Percentiles rank a stretch among this genome's conserved stretches.
Conservation (phyloP, 495 filamentous ascomycete species). For the Penicillium robsamsonii region DNA sequence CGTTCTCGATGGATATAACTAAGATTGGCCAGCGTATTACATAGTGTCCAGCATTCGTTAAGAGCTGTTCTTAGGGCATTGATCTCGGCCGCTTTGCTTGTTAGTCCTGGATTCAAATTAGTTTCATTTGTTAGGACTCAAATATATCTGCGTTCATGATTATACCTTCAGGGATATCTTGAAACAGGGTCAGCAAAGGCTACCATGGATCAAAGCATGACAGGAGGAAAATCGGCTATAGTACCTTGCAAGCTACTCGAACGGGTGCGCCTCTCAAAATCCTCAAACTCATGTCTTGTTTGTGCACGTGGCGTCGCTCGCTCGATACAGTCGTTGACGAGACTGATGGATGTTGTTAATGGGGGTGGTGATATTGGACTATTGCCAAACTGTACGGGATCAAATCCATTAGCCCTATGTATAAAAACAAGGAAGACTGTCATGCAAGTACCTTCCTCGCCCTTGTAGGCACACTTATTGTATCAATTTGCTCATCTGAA, state of each 20-base stretch:
- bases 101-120: conserved; percentile 24
- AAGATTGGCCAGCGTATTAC: conserved; percentile 82
- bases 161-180: conserved; percentile 49
- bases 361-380: conserved; percentile 60
- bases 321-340: conserved; percentile 61
- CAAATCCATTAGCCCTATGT: conserved; percentile 9
- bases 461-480: conserved; percentile 18
- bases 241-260: conserved; percentile 73
- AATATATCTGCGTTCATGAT: not conserved
- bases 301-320: conserved; percentile 79
- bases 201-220: conserved; percentile 6
- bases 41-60: conserved; percentile 90
- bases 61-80: conserved; percentile 71
- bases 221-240: conserved; percentile 15
- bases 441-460: conserved; percentile 19
- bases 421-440: not conserved
- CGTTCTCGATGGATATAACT: conserved; percentile 81
- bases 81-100: conserved; percentile 62
- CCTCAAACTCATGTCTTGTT: conserved; percentile 68
- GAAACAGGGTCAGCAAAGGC: conserved; percentile 15
- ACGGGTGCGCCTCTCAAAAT: conserved; percentile 45
- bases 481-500: conserved; percentile 4
- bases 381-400: conserved; percentile 23
- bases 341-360: conserved; percentile 66
- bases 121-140: conserved; percentile 14